Evolutionary conservation across 2,329 filamentous ascomycete genomes (phyloP).

Genomic region (Colletotrichum sp.): DNA sequence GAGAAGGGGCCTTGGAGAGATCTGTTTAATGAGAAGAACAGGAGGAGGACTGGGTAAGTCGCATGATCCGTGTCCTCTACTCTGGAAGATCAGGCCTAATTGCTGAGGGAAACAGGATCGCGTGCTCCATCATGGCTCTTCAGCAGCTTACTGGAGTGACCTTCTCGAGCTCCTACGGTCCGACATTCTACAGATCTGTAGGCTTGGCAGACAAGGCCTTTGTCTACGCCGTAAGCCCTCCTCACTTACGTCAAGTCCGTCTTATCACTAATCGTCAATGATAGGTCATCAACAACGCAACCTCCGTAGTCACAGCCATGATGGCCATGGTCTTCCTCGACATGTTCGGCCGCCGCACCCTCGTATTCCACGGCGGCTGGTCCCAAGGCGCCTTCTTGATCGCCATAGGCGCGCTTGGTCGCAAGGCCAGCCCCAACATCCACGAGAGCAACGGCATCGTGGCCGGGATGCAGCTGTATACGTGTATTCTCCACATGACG

Average conservation of each 20-base stretch:
- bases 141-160: not conserved
- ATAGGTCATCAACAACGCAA: constrained; percentile 17
- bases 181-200: not conserved
- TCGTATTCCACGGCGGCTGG: constrained; percentile 19
- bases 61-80: not conserved
- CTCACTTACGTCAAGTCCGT: not conserved
- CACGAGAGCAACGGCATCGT: not conserved
- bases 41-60: not conserved
- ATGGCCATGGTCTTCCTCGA: constrained; percentile 19
- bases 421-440: not conserved
- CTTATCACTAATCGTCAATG: not conserved
- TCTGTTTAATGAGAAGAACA: not conserved
- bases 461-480: not conserved
- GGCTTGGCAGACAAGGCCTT: not conserved
- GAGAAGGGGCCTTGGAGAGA: not conserved
- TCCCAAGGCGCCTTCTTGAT: constrained; percentile 19
- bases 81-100: not conserved
- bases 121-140: not conserved
- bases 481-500: not conserved
- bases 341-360: constrained; percentile 14
- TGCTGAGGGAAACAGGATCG: not conserved
- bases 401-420: constrained; percentile 15
- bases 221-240: not conserved
- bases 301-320: constrained; percentile 6
- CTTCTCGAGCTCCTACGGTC: not conserved